Base-by-base conservation (phyloP, 163 green algal species). In the Chlamydomonas reinhardtii region DNA sequence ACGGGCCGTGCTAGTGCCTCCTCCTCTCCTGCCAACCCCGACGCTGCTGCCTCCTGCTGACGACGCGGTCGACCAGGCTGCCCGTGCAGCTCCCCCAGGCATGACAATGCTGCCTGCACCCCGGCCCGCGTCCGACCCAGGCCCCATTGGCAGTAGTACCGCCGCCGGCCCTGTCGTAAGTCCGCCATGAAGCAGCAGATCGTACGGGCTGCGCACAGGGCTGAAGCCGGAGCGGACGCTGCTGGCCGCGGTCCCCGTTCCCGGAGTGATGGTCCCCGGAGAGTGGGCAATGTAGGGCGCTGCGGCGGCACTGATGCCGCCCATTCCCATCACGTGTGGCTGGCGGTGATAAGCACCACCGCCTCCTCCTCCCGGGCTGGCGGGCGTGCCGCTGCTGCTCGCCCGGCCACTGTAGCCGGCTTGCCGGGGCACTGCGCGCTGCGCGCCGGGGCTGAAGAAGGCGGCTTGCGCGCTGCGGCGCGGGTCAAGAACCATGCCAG, bases 201-300 rank as follows among this genome's bases (percentile, higher is more conserved):
- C 77, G n/a, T 85, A 85, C 5, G 64, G 64, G 76, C 64, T 84
- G 65, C 76, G 66, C 4, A 59, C 16, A 59, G 56, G 56, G 20
- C 64, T 84, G 64, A 43, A 52, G 14, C 29, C 39, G 20, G 64
- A 84, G 2, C 62, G 37, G 15, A 48, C 39, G 37, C 64, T 62
- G 64, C 64, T 68, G 34, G 62, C 54, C 14, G 27, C 37, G 64
- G 43, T 75, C 27, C 64, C 64, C 11, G 64, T 20, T 4, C 17
- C 29, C 8, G 62, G 62, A 2, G 62, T 70, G 4, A 27, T 22
- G 22, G 25, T 29, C 24, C 24, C 27, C 4, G 62, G 34, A 34
- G 39, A 16, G 31, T 27, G 15, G 75, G 34, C 75, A 39, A 20
- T 8, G 29, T 75, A 84, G 29, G 76, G 76, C 39, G 76, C 76